Evolutionary conservation across 768 basidiomycete genomes (phyloP).

Genomic region (Trametes sanguinea): DNA sequence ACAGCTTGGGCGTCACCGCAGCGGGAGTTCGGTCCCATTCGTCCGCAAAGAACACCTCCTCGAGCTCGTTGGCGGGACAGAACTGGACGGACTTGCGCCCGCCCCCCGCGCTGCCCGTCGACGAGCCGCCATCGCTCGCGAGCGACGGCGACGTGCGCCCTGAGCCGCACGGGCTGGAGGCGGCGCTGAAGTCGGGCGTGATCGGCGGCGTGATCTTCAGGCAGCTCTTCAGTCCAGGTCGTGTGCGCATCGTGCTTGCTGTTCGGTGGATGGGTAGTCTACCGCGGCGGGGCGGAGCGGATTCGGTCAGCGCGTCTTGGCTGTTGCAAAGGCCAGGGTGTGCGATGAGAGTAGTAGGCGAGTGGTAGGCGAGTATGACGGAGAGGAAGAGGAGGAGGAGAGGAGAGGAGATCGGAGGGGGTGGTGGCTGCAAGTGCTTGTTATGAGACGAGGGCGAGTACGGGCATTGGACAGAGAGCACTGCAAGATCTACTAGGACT

Average conservation of each 20-base stretch:
- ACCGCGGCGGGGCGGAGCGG: neutral
- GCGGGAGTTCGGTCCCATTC: slow-evolving; percentile 80
- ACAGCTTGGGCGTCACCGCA: slow-evolving; percentile 60
- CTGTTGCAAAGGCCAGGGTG: neutral
- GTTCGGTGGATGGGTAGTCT: neutral
- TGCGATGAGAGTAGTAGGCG: neutral
- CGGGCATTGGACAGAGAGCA: no score
- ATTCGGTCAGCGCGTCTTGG: neutral
- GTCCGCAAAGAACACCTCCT: slow-evolving; percentile 67
- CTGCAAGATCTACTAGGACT: no score
- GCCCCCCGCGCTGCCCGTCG: neutral
- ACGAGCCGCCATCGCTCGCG: slow-evolving; percentile 12
- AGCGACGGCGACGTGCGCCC: slow-evolving; percentile 23
- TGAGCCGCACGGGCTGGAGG: slow-evolving; percentile 23
- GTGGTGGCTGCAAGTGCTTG: neutral
- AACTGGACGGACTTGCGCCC: slow-evolving; percentile 64
- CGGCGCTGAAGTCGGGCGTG: slow-evolving; percentile 23
- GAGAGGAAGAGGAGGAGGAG: neutral
- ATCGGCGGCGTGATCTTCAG: slow-evolving; percentile 26
- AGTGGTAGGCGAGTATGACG: neutral
- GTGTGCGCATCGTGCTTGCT: slow-evolving; percentile 13
- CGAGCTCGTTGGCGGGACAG: slow-evolving; percentile 49
- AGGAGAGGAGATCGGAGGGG: neutral
- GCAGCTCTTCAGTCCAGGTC: slow-evolving; percentile 26
- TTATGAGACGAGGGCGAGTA: slow-evolving; percentile 15